Evolutionary conservation across 345 rosid species (phyloP), one percentile per base, ranked within the genome.

Genomic region (Hibiscus tridactylites): DNA sequence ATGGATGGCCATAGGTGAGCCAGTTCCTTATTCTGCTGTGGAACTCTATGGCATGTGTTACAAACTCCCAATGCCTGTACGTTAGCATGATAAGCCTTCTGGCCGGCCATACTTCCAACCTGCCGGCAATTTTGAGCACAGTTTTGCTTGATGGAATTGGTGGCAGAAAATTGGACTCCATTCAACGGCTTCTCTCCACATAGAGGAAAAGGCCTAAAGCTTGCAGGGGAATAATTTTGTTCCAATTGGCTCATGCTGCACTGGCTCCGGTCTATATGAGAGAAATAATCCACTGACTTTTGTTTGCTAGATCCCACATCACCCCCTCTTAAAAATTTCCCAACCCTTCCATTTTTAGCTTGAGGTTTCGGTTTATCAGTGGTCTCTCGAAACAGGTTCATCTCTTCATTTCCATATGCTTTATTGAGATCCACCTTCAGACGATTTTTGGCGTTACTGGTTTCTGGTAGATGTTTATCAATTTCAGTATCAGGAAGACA

Each of bases 401-500:
- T 66, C 44, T 75, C 77, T 66, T 71, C 81, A 26, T 78, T 80
- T 53, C 80, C 83, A 62, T 79, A 78, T 15, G 80, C 85, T 63
- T 75, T 77, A 70, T 81, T 79, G 49, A 84, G 84, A 80, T 89
- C 85, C 71, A 83, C 72, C 61, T 74, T 74, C 71, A 77, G 82
- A 74, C 68, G 60, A 68, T 66, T 78, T 75, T 73, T 79, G 72
- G 79, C 28, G 68, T 58, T 75, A 47, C 57, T 58, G 13, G 79
- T 78, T 81, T 81, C 87, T 37, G 79, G 24, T 33, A 79, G 77
- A 71, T 64, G 74, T 70, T 78, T 83, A 29, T 78, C 90, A 53
- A 71, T 79, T 62, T 83, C 90, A 72, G 81, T 75, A 83, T 91
- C 91, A 16, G 93, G 88, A 71, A 85, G 95, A 77, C 91, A 83